These are phyloP conservation scores for Sequoia sempervirens DNA, from an alignment of 75 land plant genomes.

Conservation along the genomic window DNA sequence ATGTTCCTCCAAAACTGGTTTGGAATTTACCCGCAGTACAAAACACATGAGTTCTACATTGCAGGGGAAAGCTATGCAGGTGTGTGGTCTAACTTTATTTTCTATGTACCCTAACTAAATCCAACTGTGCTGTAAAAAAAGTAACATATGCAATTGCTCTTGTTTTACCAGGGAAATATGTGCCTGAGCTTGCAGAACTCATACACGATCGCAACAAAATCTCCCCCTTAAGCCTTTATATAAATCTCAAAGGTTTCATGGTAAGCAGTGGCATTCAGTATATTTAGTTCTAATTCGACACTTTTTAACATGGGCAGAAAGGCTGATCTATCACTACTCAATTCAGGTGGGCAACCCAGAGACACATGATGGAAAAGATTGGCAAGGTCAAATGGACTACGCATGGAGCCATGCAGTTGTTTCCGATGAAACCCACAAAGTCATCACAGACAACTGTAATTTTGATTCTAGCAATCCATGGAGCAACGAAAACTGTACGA, in stretches of 20 bases:
- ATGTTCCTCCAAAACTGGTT: conserved; percentile 69
- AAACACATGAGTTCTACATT: conserved; percentile 64
- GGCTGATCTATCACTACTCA: neutral
- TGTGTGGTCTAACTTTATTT: neutral
- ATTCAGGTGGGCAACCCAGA: conserved; percentile 63
- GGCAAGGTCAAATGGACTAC: conserved; percentile 57
- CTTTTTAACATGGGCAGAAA: neutral
- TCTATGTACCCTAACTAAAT: neutral
- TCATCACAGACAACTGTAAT: conserved; percentile 37
- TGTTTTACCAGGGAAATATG: conserved; percentile 54
- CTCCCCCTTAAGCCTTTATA: conserved; percentile 12
- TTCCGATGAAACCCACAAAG: conserved; percentile 46
- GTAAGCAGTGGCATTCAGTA: conserved; percentile 24
- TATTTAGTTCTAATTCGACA: neutral
- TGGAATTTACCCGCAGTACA: conserved; percentile 61
- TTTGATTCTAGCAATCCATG: conserved; percentile 33
- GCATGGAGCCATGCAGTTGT: conserved; percentile 75
- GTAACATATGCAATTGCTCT: too few relatives aligned
- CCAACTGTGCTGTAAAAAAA: neutral
- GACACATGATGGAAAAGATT: conserved; percentile 37
- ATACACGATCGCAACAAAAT: conserved; percentile 46
- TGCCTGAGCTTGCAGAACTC: conserved; percentile 66
- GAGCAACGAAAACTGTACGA: conserved; percentile 21
- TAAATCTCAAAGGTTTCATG: conserved; percentile 68
- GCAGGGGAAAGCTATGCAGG: conserved; percentile 95